Evolutionary conservation across 805 yeast genomes (phyloP).

Genomic region (Kuraishia piskuri): DNA sequence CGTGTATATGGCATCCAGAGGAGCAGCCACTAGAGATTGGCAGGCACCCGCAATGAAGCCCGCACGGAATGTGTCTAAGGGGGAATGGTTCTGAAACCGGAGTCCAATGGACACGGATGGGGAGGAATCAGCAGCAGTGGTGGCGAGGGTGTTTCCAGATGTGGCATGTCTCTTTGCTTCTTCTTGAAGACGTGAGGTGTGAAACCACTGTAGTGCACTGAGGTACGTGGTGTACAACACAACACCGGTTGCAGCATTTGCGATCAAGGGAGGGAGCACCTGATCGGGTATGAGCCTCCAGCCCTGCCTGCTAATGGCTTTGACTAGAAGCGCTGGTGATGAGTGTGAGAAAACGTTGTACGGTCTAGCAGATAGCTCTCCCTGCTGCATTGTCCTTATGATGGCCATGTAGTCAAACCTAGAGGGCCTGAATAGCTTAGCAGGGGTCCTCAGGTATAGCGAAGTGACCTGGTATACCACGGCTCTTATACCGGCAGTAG

Average conservation of each 20-base stretch:
- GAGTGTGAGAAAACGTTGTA: constrained; percentile 65
- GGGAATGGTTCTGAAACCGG: constrained; percentile 18
- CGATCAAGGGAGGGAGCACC: constrained; percentile 79
- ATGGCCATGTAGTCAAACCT: constrained; percentile 79
- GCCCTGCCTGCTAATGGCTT: constrained; percentile 69
- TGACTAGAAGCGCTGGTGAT: constrained; percentile 61
- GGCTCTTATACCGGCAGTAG: constrained; percentile 84
- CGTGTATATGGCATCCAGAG: constrained; percentile 84
- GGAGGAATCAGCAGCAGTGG: no score
- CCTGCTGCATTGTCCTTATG: constrained; percentile 43
- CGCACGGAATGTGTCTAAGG: constrained; percentile 60
- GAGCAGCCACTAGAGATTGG: constrained; percentile 89
- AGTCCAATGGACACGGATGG: neutral
- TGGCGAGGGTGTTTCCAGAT: constrained; percentile 2
- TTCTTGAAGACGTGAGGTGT: constrained; percentile 8
- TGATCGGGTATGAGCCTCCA: constrained; percentile 83
- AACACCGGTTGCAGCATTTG: constrained; percentile 84
- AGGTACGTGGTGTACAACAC: constrained; percentile 80
- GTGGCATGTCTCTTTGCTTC: constrained; percentile 11
- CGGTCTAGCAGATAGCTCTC: constrained; percentile 36
- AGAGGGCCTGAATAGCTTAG: constrained; percentile 84
- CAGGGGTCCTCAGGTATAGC: constrained; percentile 71
- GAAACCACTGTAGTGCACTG: constrained; percentile 35
- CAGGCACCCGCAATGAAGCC: constrained; percentile 83
- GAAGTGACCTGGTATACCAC: constrained; percentile 70